Base-by-base conservation (phyloP, 148 eudicot genomes). In the Rhododendron mucronatum region DNA sequence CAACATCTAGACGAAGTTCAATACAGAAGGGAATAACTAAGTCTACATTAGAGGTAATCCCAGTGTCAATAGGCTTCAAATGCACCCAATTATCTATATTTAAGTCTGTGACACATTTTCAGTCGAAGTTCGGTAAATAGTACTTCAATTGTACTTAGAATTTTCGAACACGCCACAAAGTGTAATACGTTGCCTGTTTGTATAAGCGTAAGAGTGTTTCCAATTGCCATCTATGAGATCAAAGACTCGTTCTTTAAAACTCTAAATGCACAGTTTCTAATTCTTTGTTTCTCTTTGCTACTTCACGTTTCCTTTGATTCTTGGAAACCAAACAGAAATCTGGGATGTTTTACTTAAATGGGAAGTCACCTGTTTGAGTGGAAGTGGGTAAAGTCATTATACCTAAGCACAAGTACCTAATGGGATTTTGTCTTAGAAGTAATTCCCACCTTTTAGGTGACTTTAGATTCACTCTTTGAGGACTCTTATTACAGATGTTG, bases 351-450 rank as follows among this genome's bases (percentile, higher is more conserved):
- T 45, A 5, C 74, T 82, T 82, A 0, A 82, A 11, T 51, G 21
- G 83, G 77, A 85, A 78, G 47, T 6, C 51, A 65, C 37, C 45
- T 59, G 76, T 53, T 63, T 55, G 55, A 39, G 75, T 74, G 75
- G 85, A 86, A 76, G 82, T 13, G 10, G 82, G 14, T 44, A 76
- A n/a, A 76, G 35, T 44, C 48, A 83, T 63, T 21, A 57, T 57
- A 59, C 85, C 44, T 15, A 84, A 55, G 73, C 26, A 85, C 1
- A 50, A 41, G 30, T 2, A 45, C 33, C 37, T 81, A 44, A 81
- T 82, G 63, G 74, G 85, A 44, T 74, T 82, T 71, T 85, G 87
- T 30, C n/a, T 21, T 5, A 75, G 33, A 82, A 87, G 87, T 78
- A 23, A 82, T 44, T 74, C 73, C 61, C 57, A 13, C 57, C 3